Percentiles rank a stretch among this genome's conserved stretches.
Evolutionary conservation across 331 rosid species (phyloP).

Genomic region (Quercus tomentella): DNA sequence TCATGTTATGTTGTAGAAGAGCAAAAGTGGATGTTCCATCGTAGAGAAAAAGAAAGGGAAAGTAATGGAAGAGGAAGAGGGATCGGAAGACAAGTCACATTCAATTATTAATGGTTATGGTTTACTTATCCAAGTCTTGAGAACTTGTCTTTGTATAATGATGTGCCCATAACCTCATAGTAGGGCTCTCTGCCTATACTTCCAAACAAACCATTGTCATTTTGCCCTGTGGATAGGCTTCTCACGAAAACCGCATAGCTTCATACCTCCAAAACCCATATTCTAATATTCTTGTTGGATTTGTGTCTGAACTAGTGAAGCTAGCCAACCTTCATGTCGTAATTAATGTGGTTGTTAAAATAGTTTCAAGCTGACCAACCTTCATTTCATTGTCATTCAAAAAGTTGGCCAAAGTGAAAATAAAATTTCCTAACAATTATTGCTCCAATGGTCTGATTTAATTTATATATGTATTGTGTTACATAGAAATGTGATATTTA

Average conservation of each 20-base stretch:
- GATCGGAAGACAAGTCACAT: constrained; percentile 39
- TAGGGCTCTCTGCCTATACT: constrained; percentile 22
- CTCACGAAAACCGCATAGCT: constrained; percentile 16
- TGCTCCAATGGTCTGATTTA: too few species aligned
- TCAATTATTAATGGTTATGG: constrained; percentile 24
- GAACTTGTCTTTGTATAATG: constrained; percentile 32
- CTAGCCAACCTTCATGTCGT: constrained; percentile 12
- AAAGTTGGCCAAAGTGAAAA: too few species aligned
- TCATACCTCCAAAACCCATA: neutral
- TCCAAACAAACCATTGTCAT: constrained; percentile 45
- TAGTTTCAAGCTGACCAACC: too few species aligned
- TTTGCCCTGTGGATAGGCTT: constrained; percentile 40
- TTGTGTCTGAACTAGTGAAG: constrained; percentile 1
- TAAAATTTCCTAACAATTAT: too few species aligned
- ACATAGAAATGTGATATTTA: too few species aligned
- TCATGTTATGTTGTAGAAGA: constrained; percentile 6
- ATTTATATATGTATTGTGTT: too few species aligned
- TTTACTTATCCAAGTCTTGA: constrained; percentile 2
- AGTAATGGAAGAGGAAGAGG: neutral
- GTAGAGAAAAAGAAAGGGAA: neutral
- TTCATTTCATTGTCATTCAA: too few species aligned
- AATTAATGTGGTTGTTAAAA: neutral
- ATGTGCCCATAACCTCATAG: constrained; percentile 21
- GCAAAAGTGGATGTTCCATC: constrained; percentile 28
- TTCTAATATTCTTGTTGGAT: constrained; percentile 22